phyloP scores from a whole-genome alignment of 176 grass and related monocot genomes.

The Pharus latifolius region DNA sequence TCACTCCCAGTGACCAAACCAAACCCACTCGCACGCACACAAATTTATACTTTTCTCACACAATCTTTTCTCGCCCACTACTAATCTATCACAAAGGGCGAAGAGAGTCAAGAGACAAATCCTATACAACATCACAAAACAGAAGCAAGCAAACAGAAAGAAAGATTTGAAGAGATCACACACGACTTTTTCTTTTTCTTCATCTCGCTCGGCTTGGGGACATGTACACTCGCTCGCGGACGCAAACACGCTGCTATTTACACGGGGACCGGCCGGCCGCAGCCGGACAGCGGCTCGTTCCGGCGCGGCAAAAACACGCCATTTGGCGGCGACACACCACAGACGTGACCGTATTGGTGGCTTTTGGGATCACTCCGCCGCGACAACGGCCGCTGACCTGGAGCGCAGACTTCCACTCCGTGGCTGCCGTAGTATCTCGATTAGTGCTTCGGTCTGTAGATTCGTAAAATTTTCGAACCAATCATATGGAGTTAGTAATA shows the following conservation, averaged over 20 bases:
- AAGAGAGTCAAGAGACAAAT: too few species aligned
- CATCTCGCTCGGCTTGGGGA: slow-evolving; percentile 59
- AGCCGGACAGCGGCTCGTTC: slow-evolving; percentile 8
- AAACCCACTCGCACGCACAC: not conserved
- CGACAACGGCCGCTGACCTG: slow-evolving; percentile 29
- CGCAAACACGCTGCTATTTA: slow-evolving; percentile 49
- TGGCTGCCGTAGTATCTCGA: slow-evolving; percentile 70
- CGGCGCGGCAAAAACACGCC: not conserved
- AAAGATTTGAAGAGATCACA: slow-evolving; percentile 5
- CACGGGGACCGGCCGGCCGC: slow-evolving; percentile 4
- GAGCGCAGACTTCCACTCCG: slow-evolving; percentile 32
- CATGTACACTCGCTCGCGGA: slow-evolving; percentile 70
- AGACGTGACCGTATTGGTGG: not conserved
- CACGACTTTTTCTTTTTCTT: slow-evolving; percentile 9
- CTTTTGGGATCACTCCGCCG: slow-evolving; percentile 8
- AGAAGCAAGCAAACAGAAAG: not conserved
- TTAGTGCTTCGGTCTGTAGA: slow-evolving; percentile 56
- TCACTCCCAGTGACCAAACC: not conserved
- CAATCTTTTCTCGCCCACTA: slow-evolving; percentile 14
- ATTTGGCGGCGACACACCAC: slow-evolving; percentile 20
- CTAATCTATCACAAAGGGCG: too few species aligned
- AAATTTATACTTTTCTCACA: not conserved
- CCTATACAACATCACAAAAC: too few species aligned
- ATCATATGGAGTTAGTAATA: not conserved
- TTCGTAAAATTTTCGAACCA: not conserved